Percentiles rank a stretch among this genome's conserved stretches.
These are phyloP conservation scores for Capsicum baccatum DNA, from an alignment of 257 asterid genomes.

Conservation along the genomic window DNA sequence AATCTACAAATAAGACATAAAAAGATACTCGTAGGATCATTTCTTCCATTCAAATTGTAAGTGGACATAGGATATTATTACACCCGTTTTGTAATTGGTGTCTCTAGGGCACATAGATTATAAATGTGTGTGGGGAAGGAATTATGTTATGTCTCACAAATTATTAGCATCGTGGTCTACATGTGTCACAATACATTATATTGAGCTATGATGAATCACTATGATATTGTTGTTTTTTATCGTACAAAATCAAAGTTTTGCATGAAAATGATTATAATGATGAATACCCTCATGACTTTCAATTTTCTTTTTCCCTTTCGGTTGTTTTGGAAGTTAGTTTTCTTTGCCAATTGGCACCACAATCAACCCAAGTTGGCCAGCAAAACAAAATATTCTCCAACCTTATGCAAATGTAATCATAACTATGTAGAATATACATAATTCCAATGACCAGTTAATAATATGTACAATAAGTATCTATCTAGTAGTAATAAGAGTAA, in stretches of 20 bases:
- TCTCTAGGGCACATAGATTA: background rate
- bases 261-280: slow-evolving; percentile 27
- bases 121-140: background rate
- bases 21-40: too few relatives aligned
- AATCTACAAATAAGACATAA: too few relatives aligned
- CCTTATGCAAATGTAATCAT: slow-evolving; percentile 27
- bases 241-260: slow-evolving; percentile 31
- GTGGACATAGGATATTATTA: background rate
- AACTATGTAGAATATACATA: slow-evolving; percentile 20
- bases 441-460: slow-evolving; percentile 15
- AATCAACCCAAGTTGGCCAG: slow-evolving; percentile 26
- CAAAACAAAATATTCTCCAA: slow-evolving; percentile 17
- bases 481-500: background rate
- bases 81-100: background rate
- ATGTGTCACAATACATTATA: slow-evolving; percentile 15
- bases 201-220: background rate
- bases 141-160: background rate
- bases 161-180: background rate
- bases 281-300: background rate
- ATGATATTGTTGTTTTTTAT: background rate
- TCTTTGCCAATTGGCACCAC: slow-evolving; percentile 15
- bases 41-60: too few relatives aligned
- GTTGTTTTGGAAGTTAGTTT: slow-evolving; percentile 16
- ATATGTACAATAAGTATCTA: slow-evolving; percentile 14
- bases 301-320: background rate